Base-by-base conservation (phyloP, 148 eudicot species). In the Heliamphora exappendiculata region DNA sequence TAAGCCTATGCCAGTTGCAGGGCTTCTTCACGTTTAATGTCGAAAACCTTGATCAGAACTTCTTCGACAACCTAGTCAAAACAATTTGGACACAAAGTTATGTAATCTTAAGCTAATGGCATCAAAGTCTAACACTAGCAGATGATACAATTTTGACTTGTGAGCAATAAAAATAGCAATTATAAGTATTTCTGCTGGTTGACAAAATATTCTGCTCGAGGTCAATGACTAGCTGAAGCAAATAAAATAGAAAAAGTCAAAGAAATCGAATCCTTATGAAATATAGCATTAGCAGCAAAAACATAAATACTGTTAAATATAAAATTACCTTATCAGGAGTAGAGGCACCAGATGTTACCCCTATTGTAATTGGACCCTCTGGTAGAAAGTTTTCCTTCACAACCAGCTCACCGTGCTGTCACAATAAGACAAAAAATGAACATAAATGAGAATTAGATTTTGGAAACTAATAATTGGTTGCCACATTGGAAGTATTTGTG, bases 401-500 rank as follows among this genome's bases (percentile, higher is more conserved):
- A 58, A 93, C 94, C 76, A 93, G 84, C 89, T 96, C 99, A 50
- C 99, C 99, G 75, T 96, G 99, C 99, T 95, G 93, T 76, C 34
- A 70, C 26, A 41, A 64, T 34, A 42, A 72, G 24, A 41, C 39
- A 70, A 75, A 70, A 75, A 37, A 33, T 45, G 37, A 22, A 62
- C 55, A 28, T 1, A 41, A 44, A 49, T 60, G 20, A 45, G 65
- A 71, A 34, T 49, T 26, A 20, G 29, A 58, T 36, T 57, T 57
- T 9, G 41, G 24, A 78, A 74, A 36, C 24, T 26, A 67, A 84
- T 41, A 34, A 45, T 26, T 9, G 67, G 58, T 22, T 67, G 36
- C 45, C 19, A 66, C 14, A 70, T 24, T 28, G 31, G 57, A 78
- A 70, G 59, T 44, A 69, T 34, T 44, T 7, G 51, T 45, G 51